Evolutionary conservation across 208 protist genomes (phyloP).

Genomic region (Crithidia sp.): DNA sequence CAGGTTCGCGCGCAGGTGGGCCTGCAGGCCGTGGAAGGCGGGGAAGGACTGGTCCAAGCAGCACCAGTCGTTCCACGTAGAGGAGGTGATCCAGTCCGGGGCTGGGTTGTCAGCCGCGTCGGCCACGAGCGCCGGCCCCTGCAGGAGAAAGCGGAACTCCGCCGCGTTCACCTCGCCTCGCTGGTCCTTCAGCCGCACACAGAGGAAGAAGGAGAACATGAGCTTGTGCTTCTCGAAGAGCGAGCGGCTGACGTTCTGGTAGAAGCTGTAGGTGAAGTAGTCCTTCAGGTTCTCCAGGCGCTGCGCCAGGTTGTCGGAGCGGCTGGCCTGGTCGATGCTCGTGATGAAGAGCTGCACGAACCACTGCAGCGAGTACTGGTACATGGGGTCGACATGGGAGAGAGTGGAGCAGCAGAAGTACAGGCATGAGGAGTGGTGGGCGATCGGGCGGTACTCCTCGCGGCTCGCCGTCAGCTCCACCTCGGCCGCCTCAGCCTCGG

Average conservation of each 20-base stretch:
- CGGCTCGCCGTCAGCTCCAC: slow-evolving; percentile 96
- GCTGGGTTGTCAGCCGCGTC: slow-evolving; percentile 86
- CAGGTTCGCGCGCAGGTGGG: slow-evolving; percentile 77
- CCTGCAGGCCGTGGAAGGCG: slow-evolving; percentile 89
- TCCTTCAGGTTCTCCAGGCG: slow-evolving; percentile 90
- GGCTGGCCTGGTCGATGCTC: slow-evolving; percentile 85
- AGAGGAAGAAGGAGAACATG: slow-evolving; percentile 95
- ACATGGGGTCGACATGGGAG: slow-evolving; percentile 96
- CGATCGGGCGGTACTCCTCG: slow-evolving; percentile 95
- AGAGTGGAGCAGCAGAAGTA: slow-evolving; percentile 98
- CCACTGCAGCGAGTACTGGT: slow-evolving; percentile 98
- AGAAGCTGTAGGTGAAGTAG: slow-evolving; percentile 97
- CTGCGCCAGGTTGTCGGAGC: slow-evolving; percentile 82
- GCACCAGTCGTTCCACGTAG: slow-evolving; percentile 94
- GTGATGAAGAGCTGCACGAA: slow-evolving; percentile 96
- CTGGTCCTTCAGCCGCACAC: slow-evolving; percentile 87
- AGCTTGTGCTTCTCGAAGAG: slow-evolving; percentile 97
- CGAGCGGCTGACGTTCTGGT: slow-evolving; percentile 95
- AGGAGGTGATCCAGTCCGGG: slow-evolving; percentile 93
- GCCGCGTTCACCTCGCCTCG: slow-evolving; percentile 67
- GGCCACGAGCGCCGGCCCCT: slow-evolving; percentile 81
- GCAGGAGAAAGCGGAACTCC: slow-evolving; percentile 94
- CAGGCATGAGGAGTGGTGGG: slow-evolving; percentile 94
- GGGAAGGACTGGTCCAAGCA: slow-evolving; percentile 83
- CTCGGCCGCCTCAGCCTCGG: slow-evolving; percentile 96